Base-by-base conservation (phyloP, 2,329 filamentous ascomycete species). In the Alternaria brassicae region DNA sequence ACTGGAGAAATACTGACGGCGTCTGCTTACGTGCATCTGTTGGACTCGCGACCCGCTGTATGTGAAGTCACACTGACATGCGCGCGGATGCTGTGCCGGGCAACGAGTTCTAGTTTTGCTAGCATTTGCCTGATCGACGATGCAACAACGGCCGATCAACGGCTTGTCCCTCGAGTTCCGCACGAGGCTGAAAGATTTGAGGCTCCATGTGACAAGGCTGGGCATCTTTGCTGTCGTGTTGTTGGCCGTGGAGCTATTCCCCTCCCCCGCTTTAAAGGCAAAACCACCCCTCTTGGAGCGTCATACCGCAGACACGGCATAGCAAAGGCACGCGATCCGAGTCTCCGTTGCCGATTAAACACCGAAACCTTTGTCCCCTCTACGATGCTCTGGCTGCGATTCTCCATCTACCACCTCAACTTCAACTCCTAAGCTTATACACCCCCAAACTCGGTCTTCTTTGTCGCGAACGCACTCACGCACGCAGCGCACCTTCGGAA, bases 231-330 rank as follows among this genome's bases (percentile, higher is more conserved):
- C 56, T 53, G 54, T 45, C 56, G 53, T 45, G 51, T 56, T 60
- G 56, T 60, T 62, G 47, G 55, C 41, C 56, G 51, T 64, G 58
- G 58, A 58, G 53, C 49, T 42, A 21, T 60, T 61, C 63, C 63
- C 61, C 58, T 64, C 67, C 63, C 67, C 69, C 67, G 62, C 67
- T 68, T 68, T 67, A 63, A 67, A 58, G 57, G 53, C 61, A 66
- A 66, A 61, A 65, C 60, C 63, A 66, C 65, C 68, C 69, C 65
- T 63, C 67, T 51, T 55, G 58, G 32, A 62, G 62, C 68, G 66
- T 69, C 69, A 69, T 68, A 65, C 62, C 57, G 63, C 68, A 58
- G 54, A 60, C 45, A 62, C 61, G 57, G 63, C 67, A 57, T 45
- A 55, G 40, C 49, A 45, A 55, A 41, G 59, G 52, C 62, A 66